A percentile compares a stretch with the other conserved stretches of the same genome.
Evolutionary conservation across 805 yeast genomes (phyloP).

Genomic region (Cyberlindnera xishuangbannaensis): DNA sequence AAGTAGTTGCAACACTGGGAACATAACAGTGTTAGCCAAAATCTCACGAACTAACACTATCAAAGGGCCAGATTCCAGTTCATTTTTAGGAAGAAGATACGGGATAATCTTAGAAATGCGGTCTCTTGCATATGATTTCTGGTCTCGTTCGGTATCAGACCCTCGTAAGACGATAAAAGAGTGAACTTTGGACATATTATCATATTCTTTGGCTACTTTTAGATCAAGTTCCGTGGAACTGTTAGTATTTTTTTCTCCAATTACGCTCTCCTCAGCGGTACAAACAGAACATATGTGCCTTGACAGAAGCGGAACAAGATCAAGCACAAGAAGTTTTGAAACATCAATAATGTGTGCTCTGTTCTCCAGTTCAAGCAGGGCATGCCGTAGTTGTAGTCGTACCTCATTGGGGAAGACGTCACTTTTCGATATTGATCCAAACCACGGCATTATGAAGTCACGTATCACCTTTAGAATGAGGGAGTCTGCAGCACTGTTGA

Average conservation of each 20-base stretch:
- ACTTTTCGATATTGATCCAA: slow-evolving; percentile 35
- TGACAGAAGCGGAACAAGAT: slow-evolving; percentile 58
- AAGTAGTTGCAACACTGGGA: slow-evolving; percentile 44
- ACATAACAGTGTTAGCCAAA: slow-evolving; percentile 49
- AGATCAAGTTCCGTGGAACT: slow-evolving; percentile 34
- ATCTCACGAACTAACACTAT: slow-evolving; percentile 57
- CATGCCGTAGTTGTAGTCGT: slow-evolving; percentile 35
- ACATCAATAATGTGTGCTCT: slow-evolving; percentile 43
- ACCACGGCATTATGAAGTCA: slow-evolving; percentile 58
- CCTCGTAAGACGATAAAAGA: slow-evolving; percentile 41
- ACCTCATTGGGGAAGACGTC: slow-evolving; percentile 37
- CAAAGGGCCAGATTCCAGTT: neutral
- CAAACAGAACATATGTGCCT: slow-evolving; percentile 54
- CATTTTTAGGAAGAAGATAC: no score
- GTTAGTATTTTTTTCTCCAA: slow-evolving; percentile 25
- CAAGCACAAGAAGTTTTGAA: slow-evolving; percentile 50
- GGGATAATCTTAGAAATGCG: no score
- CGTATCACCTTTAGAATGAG: slow-evolving; percentile 41
- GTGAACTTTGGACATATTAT: slow-evolving; percentile 43
- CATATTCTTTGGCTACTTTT: slow-evolving; percentile 36
- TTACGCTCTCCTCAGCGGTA: slow-evolving; percentile 31
- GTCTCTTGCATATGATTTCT: slow-evolving; percentile 44
- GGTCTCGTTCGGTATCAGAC: slow-evolving; percentile 33
- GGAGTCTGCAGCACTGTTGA: slow-evolving; percentile 38
- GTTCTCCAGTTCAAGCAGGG: slow-evolving; percentile 35